phyloP scores from a whole-genome alignment of 768 basidiomycete genomes.

The Lentinula sp. region DNA sequence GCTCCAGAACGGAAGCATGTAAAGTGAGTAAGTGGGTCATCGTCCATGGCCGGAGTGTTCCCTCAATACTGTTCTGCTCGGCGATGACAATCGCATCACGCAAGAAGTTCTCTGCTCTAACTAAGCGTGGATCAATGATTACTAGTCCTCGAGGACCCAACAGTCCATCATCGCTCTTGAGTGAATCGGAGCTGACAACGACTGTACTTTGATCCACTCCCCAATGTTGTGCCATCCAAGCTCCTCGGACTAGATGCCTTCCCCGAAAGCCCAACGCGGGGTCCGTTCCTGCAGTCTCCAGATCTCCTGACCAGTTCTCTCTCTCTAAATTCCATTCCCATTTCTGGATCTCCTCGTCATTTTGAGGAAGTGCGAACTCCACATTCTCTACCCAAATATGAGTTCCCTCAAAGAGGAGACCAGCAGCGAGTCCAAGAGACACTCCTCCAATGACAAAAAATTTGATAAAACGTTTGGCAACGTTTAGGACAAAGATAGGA shows the following conservation, averaged over 20 bases:
- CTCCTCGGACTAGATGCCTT: constrained; percentile 56
- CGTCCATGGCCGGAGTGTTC: constrained; percentile 42
- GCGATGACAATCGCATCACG: constrained; percentile 41
- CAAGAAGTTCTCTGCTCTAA: constrained; percentile 49
- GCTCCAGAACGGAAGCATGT: constrained; percentile 54
- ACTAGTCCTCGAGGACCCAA: constrained; percentile 29
- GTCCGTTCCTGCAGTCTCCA: constrained; percentile 60
- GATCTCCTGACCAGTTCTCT: constrained; percentile 56
- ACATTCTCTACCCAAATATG: constrained; percentile 64
- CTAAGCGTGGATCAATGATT: constrained; percentile 48
- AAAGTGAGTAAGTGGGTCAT: constrained; percentile 47
- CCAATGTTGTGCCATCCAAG: constrained; percentile 72
- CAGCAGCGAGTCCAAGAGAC: constrained; percentile 35
- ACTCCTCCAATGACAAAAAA: constrained; percentile 40
- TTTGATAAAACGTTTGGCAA: constrained; percentile 42
- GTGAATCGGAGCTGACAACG: constrained; percentile 31
- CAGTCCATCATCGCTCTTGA: constrained; percentile 21
- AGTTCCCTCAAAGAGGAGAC: constrained; percentile 44
- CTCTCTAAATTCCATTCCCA: constrained; percentile 68
- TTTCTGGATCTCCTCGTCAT: constrained; percentile 43
- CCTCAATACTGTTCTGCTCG: constrained; percentile 28
- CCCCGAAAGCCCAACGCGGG: constrained; percentile 56
- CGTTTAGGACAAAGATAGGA: constrained; percentile 32
- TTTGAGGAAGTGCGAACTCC: constrained; percentile 33
- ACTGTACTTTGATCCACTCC: constrained; percentile 36